Evolutionary conservation across 108 stramenopile genomes (phyloP), one percentile per base, ranked within the genome.

Genomic region (Stephanodiscus triporus): DNA sequence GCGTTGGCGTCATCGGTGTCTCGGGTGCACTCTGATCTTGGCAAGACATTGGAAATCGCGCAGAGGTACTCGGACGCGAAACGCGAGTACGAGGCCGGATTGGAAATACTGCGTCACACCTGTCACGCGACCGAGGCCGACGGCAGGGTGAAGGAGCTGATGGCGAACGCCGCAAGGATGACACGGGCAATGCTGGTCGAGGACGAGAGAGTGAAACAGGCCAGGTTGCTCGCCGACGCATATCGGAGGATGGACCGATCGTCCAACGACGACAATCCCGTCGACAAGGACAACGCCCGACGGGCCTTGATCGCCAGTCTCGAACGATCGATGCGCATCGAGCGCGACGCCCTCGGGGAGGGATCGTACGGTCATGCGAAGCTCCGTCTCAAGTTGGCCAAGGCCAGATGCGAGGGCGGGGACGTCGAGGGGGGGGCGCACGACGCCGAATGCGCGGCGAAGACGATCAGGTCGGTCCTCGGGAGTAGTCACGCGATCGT

Each of bases 311-410:
- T 75, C 3, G 47, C 50, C 9, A 59, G 57, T 17, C 49, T 81
- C 4, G 70, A 73, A 36, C 36, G 50, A 37, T 48, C 63, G 24
- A 45, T 81, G 9, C 63, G 73, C 13, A 36, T 73, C 10, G 80
- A 81, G 57, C 53, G 69, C n/a, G 80, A 81, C 47, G 32, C 80
- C 4, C 37, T 81, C 54, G 80, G 80, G 45, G 73, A 74, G 27
- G 24, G 66, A 11, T 81, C 73, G 8, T 75, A 81, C 66, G 80
- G 68, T 6, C 63, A 61, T 23, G 73, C 80, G 36, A 81, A 81
- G 54, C 37, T 81, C 26, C 37, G 53, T 9, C 38, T 81, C 19
- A 81, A 81, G 38, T 43, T 75, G 27, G 68, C 80, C 64, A 81
- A 81, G 37, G 54, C 66, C 5, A 66, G 62, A 40, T 75, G 47